These are phyloP conservation scores for Epithemia pelagica DNA, from an alignment of 108 stramenopile species.

Conservation along the genomic window DNA sequence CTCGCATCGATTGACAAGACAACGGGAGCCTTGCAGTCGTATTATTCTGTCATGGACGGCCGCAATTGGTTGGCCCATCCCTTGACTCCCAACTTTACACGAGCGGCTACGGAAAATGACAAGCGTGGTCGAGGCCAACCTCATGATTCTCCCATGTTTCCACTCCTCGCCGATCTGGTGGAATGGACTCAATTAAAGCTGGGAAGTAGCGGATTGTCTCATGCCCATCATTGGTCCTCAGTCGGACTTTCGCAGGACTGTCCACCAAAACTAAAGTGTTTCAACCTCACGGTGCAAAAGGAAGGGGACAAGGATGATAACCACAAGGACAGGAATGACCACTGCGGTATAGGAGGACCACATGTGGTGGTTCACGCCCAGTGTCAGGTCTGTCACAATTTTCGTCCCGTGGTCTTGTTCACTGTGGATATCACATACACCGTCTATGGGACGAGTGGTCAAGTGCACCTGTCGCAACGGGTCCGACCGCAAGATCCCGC, in stretches of 20 bases:
- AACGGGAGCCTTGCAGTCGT: neutral
- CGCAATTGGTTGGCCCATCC: no score
- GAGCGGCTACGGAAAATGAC: constrained; percentile 84
- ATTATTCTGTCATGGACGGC: no score
- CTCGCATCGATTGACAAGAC: constrained; percentile 7
- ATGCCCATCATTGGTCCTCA: constrained; percentile 31
- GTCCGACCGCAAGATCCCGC: constrained; percentile 13
- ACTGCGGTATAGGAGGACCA: no score
- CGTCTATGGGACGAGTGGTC: constrained; percentile 20
- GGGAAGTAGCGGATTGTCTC: constrained; percentile 19
- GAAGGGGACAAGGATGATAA: no score
- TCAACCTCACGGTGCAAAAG: neutral
- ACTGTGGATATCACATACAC: constrained; percentile 8
- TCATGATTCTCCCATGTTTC: no score
- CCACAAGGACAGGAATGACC: no score
- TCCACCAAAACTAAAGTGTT: constrained; percentile 21
- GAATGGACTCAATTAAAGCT: no score
- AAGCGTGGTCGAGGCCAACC: no score
- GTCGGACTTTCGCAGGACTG: constrained; percentile 26
- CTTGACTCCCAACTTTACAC: constrained; percentile 45
- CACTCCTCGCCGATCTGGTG: no score
- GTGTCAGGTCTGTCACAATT: neutral
- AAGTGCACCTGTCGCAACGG: constrained; percentile 10
- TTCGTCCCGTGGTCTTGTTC: neutral
- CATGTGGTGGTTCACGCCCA: no score